Conservation (phyloP, 306 rosid genomes). For the Gynostemma pentaphyllum region DNA sequence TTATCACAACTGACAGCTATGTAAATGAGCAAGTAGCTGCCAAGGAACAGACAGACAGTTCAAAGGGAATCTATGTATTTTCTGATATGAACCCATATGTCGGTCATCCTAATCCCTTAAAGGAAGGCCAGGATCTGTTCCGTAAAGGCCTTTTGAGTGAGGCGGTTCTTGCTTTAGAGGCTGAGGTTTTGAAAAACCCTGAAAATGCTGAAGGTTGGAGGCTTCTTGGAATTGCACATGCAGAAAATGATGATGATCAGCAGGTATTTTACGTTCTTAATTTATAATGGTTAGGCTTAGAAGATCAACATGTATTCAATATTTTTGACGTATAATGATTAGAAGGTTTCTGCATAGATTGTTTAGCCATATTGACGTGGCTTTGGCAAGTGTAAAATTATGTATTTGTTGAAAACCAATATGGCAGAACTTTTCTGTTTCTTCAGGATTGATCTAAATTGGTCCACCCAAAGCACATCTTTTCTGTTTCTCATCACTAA, state of each 20-base stretch:
- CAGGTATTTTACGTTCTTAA: conserved; percentile 42
- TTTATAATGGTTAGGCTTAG: conserved; percentile 14
- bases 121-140: conserved; percentile 97
- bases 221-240: conserved; percentile 95
- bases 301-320: conserved; percentile 66
- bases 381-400: background rate
- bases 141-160: conserved; percentile 96
- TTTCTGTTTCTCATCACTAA: background rate
- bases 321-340: background rate
- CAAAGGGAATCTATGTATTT: conserved; percentile 80
- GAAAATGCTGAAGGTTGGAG: conserved; percentile 98
- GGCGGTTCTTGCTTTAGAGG: conserved; percentile 98
- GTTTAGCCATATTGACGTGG: background rate
- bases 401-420: background rate
- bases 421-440: background rate
- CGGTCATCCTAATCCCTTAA: conserved; percentile 84
- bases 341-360: background rate
- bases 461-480: background rate
- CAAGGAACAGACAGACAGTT: conserved; percentile 51
- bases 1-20: conserved; percentile 39
- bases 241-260: conserved; percentile 97
- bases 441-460: background rate
- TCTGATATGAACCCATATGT: conserved; percentile 98
- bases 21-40: conserved; percentile 63
- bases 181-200: conserved; percentile 93